phyloP scores from a whole-genome alignment of 78 protist genomes.

The Mastigamoeba balamuthi region DNA sequence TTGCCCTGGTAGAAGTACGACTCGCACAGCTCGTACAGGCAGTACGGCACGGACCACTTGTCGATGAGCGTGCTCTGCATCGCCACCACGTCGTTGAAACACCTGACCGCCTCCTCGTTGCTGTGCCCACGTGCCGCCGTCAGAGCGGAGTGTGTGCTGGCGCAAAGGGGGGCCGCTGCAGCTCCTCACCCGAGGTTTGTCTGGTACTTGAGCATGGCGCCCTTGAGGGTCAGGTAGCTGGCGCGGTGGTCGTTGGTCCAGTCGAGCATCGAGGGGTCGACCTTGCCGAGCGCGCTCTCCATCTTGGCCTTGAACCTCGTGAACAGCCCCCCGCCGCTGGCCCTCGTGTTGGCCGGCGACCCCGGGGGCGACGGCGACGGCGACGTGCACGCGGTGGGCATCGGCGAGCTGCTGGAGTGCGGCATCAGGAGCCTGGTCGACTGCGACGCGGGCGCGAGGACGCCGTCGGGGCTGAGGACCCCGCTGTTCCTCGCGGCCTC shows the following conservation, averaged over 20 bases:
- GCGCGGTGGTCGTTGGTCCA: slow-evolving; percentile 12
- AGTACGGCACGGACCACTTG: slow-evolving; percentile 25
- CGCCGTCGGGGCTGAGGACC: slow-evolving; percentile 4
- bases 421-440: no score
- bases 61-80: slow-evolving; percentile 4
- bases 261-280: no score
- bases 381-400: not conserved
- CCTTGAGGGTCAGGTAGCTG: slow-evolving; percentile 13
- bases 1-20: slow-evolving; percentile 17
- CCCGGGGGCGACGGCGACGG: not conserved
- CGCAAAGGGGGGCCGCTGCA: no score
- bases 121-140: slow-evolving; percentile 9
- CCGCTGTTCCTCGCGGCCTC: not conserved
- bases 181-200: not conserved
- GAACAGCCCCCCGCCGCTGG: not conserved
- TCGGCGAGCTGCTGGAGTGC: no score
- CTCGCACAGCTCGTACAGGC: slow-evolving; percentile 34
- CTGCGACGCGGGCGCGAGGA: no score
- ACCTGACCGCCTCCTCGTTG: slow-evolving; percentile 19
- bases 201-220: slow-evolving; percentile 15
- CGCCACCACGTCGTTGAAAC: slow-evolving; percentile 17
- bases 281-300: not conserved
- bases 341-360: not conserved
- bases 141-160: no score
- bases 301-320: slow-evolving; percentile 5